Evolutionary conservation across 1,139 yeast genomes (phyloP), one percentile per base, ranked within the genome.

Genomic region (Yamadazyma aaseri): DNA sequence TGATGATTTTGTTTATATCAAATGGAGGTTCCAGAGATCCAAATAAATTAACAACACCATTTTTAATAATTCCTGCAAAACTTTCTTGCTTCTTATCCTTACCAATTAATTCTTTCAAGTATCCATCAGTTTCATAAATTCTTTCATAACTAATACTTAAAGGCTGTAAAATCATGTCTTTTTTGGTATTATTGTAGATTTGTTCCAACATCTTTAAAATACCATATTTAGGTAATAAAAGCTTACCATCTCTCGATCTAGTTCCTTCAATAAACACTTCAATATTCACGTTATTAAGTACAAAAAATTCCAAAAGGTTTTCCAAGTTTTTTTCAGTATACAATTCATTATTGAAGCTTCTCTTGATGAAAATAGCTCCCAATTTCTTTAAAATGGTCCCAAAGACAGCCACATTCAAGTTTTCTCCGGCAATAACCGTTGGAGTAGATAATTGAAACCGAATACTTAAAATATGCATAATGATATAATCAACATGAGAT

Each of bases 191-290:
- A 9, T 69, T 70, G 39, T 73, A 80, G 24, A 68, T 60, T 31
- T 71, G 58, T 27, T 73, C 60, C 37, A 72, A 53, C 11, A 66
- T 70, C 54, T 79, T 79, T 45, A 79, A 64, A 39, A 79, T 73
- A 11, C 86, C 86, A 47, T 76, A 79, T 49, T 79, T 80, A 7
- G 86, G 86, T 17, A 81, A 66, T 25, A 80, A 62, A 33, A 79
- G 59, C 49, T 79, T 79, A 11, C 86, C 86, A 37, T 79, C 81
- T 44, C 86, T 67, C 3, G 85, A 79, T 36, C 86, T 67, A 2
- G 83, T 77, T 13, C 86, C 86, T 51, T 79, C 86, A 36, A 79
- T 75, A 45, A 80, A 79, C 35, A 81, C 80, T 51, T 80, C 85
- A 42, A 79, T 63, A 41, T 73, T 74, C 42, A 71, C 60, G 33